These are phyloP conservation scores for Ganoderma boninense DNA, from an alignment of 1,284 basidiomycete genomes.

Conservation along the genomic window DNA sequence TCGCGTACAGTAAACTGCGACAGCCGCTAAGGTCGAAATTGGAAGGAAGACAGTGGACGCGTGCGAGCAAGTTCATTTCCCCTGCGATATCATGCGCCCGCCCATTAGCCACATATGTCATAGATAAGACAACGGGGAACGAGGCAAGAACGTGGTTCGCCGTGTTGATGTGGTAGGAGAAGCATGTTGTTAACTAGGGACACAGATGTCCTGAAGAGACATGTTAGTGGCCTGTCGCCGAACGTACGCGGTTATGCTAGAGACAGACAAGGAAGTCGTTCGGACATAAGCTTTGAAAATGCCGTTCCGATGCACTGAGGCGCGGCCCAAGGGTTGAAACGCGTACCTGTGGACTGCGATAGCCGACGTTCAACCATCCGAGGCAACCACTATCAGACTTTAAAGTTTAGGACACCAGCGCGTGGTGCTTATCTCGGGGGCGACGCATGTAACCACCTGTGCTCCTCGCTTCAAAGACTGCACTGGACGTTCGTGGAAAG, in stretches of 20 bases:
- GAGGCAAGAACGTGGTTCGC: not conserved
- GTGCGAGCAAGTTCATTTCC: constrained; percentile 13
- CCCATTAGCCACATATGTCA: constrained; percentile 13
- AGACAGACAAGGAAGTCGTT: not conserved
- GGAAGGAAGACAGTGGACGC: not conserved
- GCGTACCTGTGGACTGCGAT: not conserved
- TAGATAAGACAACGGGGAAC: constrained; percentile 17
- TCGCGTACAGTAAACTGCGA: not conserved
- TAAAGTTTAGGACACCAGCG: not conserved
- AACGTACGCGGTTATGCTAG: not conserved
- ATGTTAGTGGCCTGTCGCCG: not conserved
- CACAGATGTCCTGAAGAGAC: not conserved
- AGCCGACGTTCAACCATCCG: not conserved
- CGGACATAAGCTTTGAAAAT: not conserved
- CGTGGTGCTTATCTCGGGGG: constrained; percentile 1
- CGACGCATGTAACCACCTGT: not conserved
- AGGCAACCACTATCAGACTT: constrained; percentile 2
- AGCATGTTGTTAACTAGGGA: not conserved
- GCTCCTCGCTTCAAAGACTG: constrained; percentile 4
- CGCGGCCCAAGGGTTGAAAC: not conserved
- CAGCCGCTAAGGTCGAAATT: not conserved
- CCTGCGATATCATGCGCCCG: not conserved
- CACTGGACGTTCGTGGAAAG: constrained; percentile 7
- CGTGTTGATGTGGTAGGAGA: not conserved
- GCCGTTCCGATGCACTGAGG: not conserved